Evolutionary conservation across 176 grass and related monocot species (phyloP), one percentile per base, ranked within the genome.

Genomic region (Themeda triandra): DNA sequence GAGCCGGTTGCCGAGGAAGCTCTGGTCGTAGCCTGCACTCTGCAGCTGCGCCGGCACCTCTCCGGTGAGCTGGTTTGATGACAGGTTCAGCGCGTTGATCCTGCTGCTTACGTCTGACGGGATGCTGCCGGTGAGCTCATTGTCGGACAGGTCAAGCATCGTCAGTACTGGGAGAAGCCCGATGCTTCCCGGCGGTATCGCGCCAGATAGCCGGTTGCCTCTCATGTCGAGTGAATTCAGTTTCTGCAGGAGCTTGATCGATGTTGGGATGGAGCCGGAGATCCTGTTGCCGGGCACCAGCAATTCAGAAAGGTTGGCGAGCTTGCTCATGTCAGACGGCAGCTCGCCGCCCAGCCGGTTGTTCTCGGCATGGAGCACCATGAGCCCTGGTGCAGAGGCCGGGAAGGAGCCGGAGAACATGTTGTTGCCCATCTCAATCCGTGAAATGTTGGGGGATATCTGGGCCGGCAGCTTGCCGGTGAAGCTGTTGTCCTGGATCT

Each of bases 1-100:
- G 82, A 97, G 94, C 13, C 83, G 78, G 60, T 94, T 97, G 73
- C 72, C 87, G 15, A 90, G 74, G 78, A 97, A 97, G 76, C 94
- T 94, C 15, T 30, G 68, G 45, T 88, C 83, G 70, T 89, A 94
- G n/a, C 88, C 92, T 36, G 72, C 29, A 12, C 11, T 90, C 92
- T 92, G 88, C 14, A 94, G 76, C 73, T 28, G 15, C 4, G 2
- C 25, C 2, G 92, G 94, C n/a, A 97, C 89, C 90, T 85, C 63
- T 8, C 94, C 94, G 12, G 80, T 87, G 49, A 97, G 92, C 21
- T 81, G 71, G 77, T 97, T 97, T 2, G 60, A 84, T 0, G 94
- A 97, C 37, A 97, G 9, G 75, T 97, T 90, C 12, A 97, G 86
- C 15, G 1, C 3, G 75, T 49, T 92, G 41, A 94, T 8, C 11